These are phyloP conservation scores for Macrolepiota albuminosa DNA, from an alignment of 768 basidiomycete species.

Conservation along the genomic window DNA sequence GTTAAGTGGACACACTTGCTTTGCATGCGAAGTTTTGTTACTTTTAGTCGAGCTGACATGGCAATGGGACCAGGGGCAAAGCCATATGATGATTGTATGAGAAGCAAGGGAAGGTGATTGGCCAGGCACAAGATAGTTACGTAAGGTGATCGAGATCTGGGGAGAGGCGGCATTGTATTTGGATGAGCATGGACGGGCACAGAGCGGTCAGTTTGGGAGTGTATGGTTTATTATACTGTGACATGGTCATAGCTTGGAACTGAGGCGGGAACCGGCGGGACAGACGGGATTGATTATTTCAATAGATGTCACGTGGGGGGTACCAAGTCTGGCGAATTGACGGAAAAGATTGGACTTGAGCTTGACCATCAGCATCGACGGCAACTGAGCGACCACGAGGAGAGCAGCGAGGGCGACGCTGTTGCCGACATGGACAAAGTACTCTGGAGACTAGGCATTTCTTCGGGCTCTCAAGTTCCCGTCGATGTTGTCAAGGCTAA, in stretches of 20 bases:
- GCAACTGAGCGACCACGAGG: conserved; percentile 2
- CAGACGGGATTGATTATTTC: background rate
- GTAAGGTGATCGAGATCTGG: conserved; percentile 14
- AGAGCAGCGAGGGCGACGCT: conserved; percentile 10
- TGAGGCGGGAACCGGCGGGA: background rate
- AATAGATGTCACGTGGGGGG: conserved; percentile 8
- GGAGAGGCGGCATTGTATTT: background rate
- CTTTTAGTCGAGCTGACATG: conserved; percentile 1
- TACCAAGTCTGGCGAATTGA: conserved; percentile 7
- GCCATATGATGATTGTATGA: background rate
- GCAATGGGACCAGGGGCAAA: background rate
- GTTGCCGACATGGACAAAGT: conserved; percentile 11
- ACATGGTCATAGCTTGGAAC: background rate
- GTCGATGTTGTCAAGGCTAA: conserved; percentile 25
- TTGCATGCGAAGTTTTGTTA: background rate
- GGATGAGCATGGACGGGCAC: background rate
- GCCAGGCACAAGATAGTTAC: conserved; percentile 11
- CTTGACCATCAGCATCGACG: conserved; percentile 5
- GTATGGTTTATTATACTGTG: background rate
- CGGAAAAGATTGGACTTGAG: conserved; percentile 13
- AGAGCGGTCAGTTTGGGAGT: background rate
- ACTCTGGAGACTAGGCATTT: conserved; percentile 10
- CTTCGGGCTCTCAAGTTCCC: conserved; percentile 10
- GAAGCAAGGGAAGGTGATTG: background rate
- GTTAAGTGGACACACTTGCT: background rate